A percentile compares a stretch with the other conserved stretches of the same genome.
Evolutionary conservation across 2,329 filamentous ascomycete genomes (phyloP).

Genomic region (Verticillium alfalfae): DNA sequence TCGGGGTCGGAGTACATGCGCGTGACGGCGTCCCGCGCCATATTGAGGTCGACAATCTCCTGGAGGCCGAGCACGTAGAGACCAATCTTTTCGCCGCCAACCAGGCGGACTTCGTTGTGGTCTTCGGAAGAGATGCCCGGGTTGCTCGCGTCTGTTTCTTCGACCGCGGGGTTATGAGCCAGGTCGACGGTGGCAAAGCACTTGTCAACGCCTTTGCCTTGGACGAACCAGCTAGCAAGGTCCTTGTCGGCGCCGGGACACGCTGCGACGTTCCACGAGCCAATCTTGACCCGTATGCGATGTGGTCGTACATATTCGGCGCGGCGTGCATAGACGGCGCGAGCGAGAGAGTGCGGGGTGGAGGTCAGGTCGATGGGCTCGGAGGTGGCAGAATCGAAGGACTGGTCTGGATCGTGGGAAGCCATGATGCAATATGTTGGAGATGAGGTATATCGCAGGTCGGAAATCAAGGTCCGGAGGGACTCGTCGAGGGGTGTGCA

Average conservation of each 20-base stretch:
- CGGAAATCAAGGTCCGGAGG: background rate
- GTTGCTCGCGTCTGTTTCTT: conserved; percentile 20
- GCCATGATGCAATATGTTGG: background rate
- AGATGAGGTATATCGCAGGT: background rate
- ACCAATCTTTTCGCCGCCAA: conserved; percentile 66
- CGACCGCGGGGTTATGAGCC: conserved; percentile 29
- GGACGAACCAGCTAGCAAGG: conserved; percentile 81
- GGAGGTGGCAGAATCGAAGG: conserved; percentile 24
- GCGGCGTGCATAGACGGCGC: conserved; percentile 64
- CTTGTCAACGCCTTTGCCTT: conserved; percentile 65
- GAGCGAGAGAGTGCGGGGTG: conserved; percentile 54
- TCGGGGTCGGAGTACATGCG: conserved; percentile 66
- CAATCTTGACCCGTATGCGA: conserved; percentile 79
- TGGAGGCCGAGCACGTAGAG: conserved; percentile 89
- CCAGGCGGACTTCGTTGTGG: conserved; percentile 32
- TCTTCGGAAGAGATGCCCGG: conserved; percentile 17
- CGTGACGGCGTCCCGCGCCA: conserved; percentile 71
- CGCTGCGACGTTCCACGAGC: conserved; percentile 91
- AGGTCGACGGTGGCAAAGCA: conserved; percentile 51
- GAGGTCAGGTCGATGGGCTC: conserved; percentile 40
- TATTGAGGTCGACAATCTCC: conserved; percentile 83
- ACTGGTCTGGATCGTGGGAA: conserved; percentile 5
- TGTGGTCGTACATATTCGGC: conserved; percentile 73
- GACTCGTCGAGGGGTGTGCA: background rate
- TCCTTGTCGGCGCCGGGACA: conserved; percentile 83